Evolutionary conservation across 257 asterid species (phyloP), one percentile per base, ranked within the genome.

Genomic region (Scutellaria galericulata): DNA sequence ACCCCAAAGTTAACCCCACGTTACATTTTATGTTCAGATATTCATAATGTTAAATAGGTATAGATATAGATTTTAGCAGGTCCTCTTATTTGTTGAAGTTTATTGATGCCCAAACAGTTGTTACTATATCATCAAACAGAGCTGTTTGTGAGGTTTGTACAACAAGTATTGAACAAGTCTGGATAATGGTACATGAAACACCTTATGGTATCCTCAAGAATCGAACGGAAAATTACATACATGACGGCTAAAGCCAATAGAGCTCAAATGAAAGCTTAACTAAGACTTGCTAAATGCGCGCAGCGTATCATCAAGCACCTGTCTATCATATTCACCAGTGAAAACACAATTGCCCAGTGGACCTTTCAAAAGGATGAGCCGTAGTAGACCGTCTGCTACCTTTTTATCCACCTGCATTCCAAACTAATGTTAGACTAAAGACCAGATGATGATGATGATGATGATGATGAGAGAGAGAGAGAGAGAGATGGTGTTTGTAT

Each of bases 281-380:
- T 61, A 91, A 1, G 92, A 92, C 75, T 86, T 83, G 84, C 86
- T 83, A 72, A 95, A 95, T 9, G 98, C 94, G 7, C 1, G 79
- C 13, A 95, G 77, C 3, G 98, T 95, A 68, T 88, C 96, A 9
- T 86, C 88, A 5, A 95, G 92, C 75, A 92, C 97, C 72, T 80
- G 82, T 63, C 86, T 67, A 14, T 92, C 94, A 14, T 92, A 92
- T 48, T 95, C 97, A 37, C 98, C 95, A 0, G 99, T 95, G 77
- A 95, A 95, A 44, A 88, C 96, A 50, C 99, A 95, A 66, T 61
- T 86, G 51, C 99, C 99, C 0, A 92, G 83, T 7, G 96, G 90
- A 64, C 99, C 99, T 84, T 92, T 92, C 80, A 95, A 63, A 47
- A 95, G 99, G 85, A 95, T 88, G 75, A 95, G 96, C 75, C 98